Evolutionary conservation across 2,329 filamentous ascomycete genomes (phyloP).

Genomic region (Aspergillus floridensis): DNA sequence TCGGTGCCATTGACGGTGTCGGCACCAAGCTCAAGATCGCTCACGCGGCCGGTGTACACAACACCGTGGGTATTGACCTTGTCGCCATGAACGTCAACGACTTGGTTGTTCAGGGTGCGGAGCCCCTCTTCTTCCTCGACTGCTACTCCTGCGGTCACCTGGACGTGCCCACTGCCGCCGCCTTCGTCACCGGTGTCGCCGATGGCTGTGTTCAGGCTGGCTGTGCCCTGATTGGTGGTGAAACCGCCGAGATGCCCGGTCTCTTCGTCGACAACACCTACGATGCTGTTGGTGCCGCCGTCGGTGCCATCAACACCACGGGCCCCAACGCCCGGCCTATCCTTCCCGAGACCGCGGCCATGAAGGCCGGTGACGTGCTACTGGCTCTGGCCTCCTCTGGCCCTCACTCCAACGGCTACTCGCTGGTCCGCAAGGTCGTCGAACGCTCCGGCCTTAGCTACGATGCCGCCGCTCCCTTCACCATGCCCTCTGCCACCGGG

Average conservation of each 20-base stretch:
- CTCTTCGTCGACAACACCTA: conserved; percentile 89
- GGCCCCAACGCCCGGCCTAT: conserved; percentile 58
- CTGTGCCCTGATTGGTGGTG: conserved; percentile 91
- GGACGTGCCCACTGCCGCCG: conserved; percentile 70
- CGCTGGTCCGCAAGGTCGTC: conserved; percentile 87
- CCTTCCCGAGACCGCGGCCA: conserved; percentile 71
- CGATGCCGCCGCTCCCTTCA: conserved; percentile 74
- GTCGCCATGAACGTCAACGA: conserved; percentile 99
- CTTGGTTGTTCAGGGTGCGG: conserved; percentile 90
- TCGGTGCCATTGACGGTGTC: conserved; percentile 94
- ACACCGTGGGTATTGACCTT: conserved; percentile 92
- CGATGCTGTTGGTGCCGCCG: conserved; percentile 85
- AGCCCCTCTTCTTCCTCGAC: conserved; percentile 94
- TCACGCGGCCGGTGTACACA: conserved; percentile 82
- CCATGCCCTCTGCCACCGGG: conserved; percentile 64
- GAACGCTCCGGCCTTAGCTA: conserved; percentile 70
- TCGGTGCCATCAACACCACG: conserved; percentile 68
- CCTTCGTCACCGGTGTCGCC: conserved; percentile 90
- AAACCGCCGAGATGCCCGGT: conserved; percentile 97
- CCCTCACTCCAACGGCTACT: conserved; percentile 95
- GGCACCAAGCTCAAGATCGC: conserved; percentile 97
- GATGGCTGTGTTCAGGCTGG: conserved; percentile 79
- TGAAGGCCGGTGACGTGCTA: conserved; percentile 79
- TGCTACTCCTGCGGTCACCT: conserved; percentile 94
- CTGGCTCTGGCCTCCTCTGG: conserved; percentile 82